Conservation (phyloP, 139 green algal species). For the Chlorella sorokiniana region DNA sequence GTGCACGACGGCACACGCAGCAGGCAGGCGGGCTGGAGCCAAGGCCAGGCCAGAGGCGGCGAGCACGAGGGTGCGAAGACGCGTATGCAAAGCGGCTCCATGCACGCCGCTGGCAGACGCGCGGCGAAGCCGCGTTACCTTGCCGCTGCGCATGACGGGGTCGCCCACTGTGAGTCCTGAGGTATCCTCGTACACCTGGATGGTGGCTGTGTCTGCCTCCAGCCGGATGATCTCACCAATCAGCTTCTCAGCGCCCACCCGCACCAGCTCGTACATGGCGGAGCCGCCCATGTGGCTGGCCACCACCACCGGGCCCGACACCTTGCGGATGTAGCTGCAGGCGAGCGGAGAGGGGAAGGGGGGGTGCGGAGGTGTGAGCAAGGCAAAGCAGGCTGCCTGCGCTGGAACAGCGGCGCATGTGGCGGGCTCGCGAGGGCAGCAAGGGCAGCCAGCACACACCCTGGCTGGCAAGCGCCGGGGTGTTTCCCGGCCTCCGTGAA, state of each 20-base stretch:
- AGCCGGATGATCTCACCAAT: conserved; percentile 99
- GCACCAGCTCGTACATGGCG: conserved; percentile 99
- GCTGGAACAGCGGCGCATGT: not conserved
- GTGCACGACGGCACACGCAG: too few species aligned
- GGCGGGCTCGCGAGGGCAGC: too few species aligned
- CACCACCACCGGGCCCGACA: conserved; percentile 97
- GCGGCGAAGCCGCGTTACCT: conserved; percentile 62
- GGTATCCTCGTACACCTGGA: conserved; percentile 99
- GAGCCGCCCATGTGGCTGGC: conserved; percentile 92
- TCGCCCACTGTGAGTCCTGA: conserved; percentile 95
- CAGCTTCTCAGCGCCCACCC: conserved; percentile 91
- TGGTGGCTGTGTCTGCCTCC: conserved; percentile 96
- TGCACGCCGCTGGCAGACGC: not conserved
- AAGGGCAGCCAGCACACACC: too few species aligned
- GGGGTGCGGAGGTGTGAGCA: not conserved
- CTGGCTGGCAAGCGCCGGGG: too few species aligned
- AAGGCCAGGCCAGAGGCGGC: too few species aligned
- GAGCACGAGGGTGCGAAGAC: too few species aligned
- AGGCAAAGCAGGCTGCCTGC: not conserved
- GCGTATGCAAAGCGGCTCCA: too few species aligned
- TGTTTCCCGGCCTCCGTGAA: not conserved
- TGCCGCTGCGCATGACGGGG: conserved; percentile 85
- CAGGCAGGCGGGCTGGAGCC: too few species aligned
- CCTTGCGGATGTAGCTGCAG: conserved; percentile 80
- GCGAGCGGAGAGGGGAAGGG: not conserved